Percentiles rank a stretch among this genome's conserved stretches.
Conservation (phyloP, 2,329 filamentous ascomycete species). For the Celoporthe dispersa region DNA sequence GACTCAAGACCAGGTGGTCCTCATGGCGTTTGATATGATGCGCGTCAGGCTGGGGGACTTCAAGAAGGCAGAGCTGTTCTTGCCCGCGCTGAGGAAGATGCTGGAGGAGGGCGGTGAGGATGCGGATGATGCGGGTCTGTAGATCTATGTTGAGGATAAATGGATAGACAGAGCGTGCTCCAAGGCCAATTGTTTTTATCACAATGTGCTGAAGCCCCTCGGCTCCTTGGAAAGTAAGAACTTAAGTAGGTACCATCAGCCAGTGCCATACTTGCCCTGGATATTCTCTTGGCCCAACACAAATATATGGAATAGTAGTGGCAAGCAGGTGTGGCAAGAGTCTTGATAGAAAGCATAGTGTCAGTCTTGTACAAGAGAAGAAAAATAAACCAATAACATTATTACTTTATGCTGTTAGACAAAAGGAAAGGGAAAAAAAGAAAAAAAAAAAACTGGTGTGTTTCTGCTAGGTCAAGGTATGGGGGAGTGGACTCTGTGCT, state of each 20-base stretch:
- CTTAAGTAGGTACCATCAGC: too few species aligned
- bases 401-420: not conserved
- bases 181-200: too few species aligned
- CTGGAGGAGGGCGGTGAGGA: slow-evolving; percentile 49
- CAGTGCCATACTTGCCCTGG: too few species aligned
- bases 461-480: not conserved
- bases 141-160: not conserved
- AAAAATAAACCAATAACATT: not conserved
- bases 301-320: not conserved
- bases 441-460: not conserved
- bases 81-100: slow-evolving; percentile 62
- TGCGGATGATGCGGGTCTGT: slow-evolving; percentile 30
- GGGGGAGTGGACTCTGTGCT: not conserved
- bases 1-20: slow-evolving; percentile 59
- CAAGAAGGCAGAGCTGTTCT: slow-evolving; percentile 65
- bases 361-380: not conserved
- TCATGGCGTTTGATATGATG: slow-evolving; percentile 83
- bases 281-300: not conserved
- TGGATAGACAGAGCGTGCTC: too few species aligned
- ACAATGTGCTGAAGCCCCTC: too few species aligned
- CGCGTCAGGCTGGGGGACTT: slow-evolving; percentile 72
- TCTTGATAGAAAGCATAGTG: not conserved
- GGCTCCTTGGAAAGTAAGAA: too few species aligned
- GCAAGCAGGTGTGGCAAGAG: not conserved
- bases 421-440: not conserved